Conservation (phyloP, 2,329 filamentous ascomycete genomes). For the Talaromyces sp. region DNA sequence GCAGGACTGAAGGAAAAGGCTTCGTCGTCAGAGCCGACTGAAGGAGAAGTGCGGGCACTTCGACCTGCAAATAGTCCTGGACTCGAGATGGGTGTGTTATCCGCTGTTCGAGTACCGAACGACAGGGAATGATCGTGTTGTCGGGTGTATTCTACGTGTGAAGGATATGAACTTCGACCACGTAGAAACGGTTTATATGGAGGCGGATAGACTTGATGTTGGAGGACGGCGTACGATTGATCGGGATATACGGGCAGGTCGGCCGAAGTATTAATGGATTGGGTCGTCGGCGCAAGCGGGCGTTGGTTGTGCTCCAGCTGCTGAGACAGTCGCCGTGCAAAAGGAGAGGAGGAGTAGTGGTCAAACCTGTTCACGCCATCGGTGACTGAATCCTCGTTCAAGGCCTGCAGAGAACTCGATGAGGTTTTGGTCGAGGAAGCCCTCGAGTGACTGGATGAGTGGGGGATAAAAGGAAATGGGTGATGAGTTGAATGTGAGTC, state of each 20-base stretch:
- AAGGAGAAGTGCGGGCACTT: constrained; percentile 26
- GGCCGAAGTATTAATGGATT: constrained; percentile 13
- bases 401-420: constrained; percentile 38
- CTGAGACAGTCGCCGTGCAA: constrained; percentile 23
- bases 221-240: constrained; percentile 44
- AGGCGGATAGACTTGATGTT: constrained; percentile 38
- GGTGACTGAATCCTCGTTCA: constrained; percentile 33
- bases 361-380: constrained; percentile 21
- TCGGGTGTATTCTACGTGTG: constrained; percentile 23
- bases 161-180: constrained; percentile 40
- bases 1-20: constrained; percentile 51
- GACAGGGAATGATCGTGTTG: constrained; percentile 16
- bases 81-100: constrained; percentile 44
- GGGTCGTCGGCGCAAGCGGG: constrained; percentile 15
- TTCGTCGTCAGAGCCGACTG: constrained; percentile 33
- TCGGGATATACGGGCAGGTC: constrained; percentile 44
- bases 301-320: constrained; percentile 15
- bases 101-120: constrained; percentile 34
- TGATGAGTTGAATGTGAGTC: constrained; percentile 12
- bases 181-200: constrained; percentile 32
- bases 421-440: constrained; percentile 36
- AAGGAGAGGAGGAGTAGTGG: constrained; percentile 14
- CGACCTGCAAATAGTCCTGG: constrained; percentile 41
- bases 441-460: constrained; percentile 30
- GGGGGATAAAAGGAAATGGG: constrained; percentile 28